Base-by-base conservation (phyloP, 1,284 basidiomycete genomes). In the Ceratobasidium sp. region DNA sequence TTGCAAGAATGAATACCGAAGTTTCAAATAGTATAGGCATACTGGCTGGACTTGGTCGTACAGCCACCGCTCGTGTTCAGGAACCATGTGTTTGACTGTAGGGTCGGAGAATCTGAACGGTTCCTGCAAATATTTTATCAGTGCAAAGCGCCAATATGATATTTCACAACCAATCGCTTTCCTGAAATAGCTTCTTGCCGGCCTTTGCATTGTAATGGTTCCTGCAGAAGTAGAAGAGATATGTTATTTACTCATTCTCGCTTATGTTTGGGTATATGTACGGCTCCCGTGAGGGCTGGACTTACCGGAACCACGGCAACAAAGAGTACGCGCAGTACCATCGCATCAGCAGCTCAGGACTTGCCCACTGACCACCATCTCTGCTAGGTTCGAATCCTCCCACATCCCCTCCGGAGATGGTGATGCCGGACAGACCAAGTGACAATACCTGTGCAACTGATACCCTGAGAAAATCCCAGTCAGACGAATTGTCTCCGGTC, bases 301-400 rank as follows among this genome's bases (percentile, higher is more conserved):
- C 56, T 42, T 18, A 72, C 70, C 70, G 26, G 70, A 72, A 71
- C 77, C 77, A 78, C 1, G 77, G 77, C n/a, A 78, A 55, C 0
- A 78, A 60, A 5, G 70, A 70, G 46, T 70, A 78, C 5, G 68
- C 77, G 20, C 68, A 71, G 66, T 78, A 78, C 77, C 77, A 78
- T 0, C 77, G 77, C 56, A 78, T 78, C 46, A 78, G 49, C 2
- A 78, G 42, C 44, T 78, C 77, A 0, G 77, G 77, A 26, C 53
- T 55, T n/a, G 68, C 69, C 68, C 69, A 78, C 18, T 78, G 33
- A 33, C 23, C 63, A 60, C 6, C 56, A 26, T 10, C 33, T 4
- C 33, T 33, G 33, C 33, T n/a, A 39, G 33, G 6, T 10, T 44
- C 70, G 33, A 78, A 78, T 7, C 77, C 77, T n/a, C 77, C 77